phyloP scores from a whole-genome alignment of 2,329 filamentous ascomycete species.

The Hypoxylon sp. region DNA sequence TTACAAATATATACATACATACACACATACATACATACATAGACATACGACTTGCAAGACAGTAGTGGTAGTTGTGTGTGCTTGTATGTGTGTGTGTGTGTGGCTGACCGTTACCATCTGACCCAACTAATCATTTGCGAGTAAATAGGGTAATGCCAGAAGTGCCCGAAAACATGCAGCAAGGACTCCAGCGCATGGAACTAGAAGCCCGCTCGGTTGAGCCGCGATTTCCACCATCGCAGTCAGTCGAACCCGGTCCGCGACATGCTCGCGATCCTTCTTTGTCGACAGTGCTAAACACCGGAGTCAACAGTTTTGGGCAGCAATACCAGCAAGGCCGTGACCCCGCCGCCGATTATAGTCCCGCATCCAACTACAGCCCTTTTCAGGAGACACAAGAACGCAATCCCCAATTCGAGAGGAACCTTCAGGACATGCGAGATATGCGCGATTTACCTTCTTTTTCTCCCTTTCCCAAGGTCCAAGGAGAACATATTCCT shows the following conservation, averaged over 20 bases:
- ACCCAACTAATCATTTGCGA: slow-evolving; percentile 37
- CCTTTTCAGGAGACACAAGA: slow-evolving; percentile 54
- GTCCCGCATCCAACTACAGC: slow-evolving; percentile 48
- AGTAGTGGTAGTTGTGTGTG: no score
- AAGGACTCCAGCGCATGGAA: slow-evolving; percentile 91
- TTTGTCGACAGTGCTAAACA: slow-evolving; percentile 51
- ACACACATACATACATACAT: not conserved
- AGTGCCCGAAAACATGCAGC: slow-evolving; percentile 95
- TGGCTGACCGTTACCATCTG: slow-evolving; percentile 40
- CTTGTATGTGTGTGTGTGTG: no score
- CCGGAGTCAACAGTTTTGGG: slow-evolving; percentile 40
- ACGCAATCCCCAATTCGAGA: slow-evolving; percentile 50
- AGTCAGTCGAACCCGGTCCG: slow-evolving; percentile 39
- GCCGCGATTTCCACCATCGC: slow-evolving; percentile 46
- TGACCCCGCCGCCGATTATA: slow-evolving; percentile 46
- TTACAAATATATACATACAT: slow-evolving; percentile 1
- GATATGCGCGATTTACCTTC: slow-evolving; percentile 70
- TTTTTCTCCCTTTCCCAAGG: slow-evolving; percentile 91
- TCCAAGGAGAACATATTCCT: slow-evolving; percentile 87
- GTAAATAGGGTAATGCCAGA: slow-evolving; percentile 84
- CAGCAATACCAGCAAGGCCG: slow-evolving; percentile 45
- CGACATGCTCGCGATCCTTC: slow-evolving; percentile 56
- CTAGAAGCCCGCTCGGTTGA: slow-evolving; percentile 71
- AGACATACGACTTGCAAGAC: slow-evolving; percentile 1
- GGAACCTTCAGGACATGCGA: slow-evolving; percentile 54